A percentile compares a stretch with the other conserved stretches of the same genome.
These are phyloP conservation scores for Massariosphaeria phaeospora DNA, from an alignment of 495 filamentous ascomycete species.

Conservation along the genomic window DNA sequence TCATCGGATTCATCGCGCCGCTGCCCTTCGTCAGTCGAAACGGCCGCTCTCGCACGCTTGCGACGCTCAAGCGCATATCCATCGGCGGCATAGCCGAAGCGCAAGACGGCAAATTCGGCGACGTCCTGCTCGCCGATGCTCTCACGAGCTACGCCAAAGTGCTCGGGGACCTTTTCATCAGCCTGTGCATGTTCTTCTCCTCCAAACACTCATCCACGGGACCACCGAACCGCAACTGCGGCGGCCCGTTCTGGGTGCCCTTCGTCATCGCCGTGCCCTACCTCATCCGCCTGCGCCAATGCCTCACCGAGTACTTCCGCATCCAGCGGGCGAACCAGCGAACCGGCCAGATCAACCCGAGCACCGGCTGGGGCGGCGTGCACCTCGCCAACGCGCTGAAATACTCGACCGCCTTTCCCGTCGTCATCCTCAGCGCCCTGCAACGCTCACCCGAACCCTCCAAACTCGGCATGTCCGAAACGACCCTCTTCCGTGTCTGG, in stretches of 20 bases:
- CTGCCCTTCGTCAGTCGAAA: constrained; percentile 62
- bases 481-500: constrained; percentile 54
- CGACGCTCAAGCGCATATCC: constrained; percentile 64
- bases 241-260: constrained; percentile 69
- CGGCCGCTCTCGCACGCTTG: constrained; percentile 71
- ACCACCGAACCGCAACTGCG: constrained; percentile 74
- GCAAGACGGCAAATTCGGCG: constrained; percentile 83
- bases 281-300: constrained; percentile 84
- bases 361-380: constrained; percentile 65
- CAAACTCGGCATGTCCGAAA: constrained; percentile 52
- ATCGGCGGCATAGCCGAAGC: constrained; percentile 76
- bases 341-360: constrained; percentile 33
- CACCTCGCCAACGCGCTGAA: constrained; percentile 91
- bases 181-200: constrained; percentile 81
- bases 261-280: constrained; percentile 75
- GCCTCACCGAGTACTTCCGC: constrained; percentile 78
- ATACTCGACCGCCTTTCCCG: constrained; percentile 86
- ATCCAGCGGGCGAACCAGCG: constrained; percentile 50
- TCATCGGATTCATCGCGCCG: constrained; percentile 66
- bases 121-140: constrained; percentile 90
- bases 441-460: constrained; percentile 62
- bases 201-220: constrained; percentile 65
- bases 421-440: constrained; percentile 71
- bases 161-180: constrained; percentile 81
- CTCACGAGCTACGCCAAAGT: constrained; percentile 92